Conservation (phyloP, 1,284 basidiomycete genomes). For the Papiliotrema fonsecae region DNA sequence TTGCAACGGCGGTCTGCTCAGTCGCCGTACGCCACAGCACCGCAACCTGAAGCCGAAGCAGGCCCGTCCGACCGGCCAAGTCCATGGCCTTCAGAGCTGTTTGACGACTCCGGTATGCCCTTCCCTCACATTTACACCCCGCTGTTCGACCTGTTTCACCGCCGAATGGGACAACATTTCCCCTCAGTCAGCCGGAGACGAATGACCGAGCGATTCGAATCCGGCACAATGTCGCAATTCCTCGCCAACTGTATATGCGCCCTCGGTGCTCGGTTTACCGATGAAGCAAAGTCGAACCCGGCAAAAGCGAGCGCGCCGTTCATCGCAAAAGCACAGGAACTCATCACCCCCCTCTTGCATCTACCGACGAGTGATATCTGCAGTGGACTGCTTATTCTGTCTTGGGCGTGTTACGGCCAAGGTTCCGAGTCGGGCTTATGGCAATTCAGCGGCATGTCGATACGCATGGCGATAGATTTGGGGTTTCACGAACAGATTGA, state of each 20-base stretch:
- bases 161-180: slow-evolving; percentile 46
- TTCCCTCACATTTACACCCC: slow-evolving; percentile 42
- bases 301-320: slow-evolving; percentile 45
- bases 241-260: slow-evolving; percentile 45
- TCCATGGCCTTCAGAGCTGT: slow-evolving; percentile 30
- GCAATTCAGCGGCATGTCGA: slow-evolving; percentile 47
- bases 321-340: slow-evolving; percentile 50
- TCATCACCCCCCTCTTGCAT: slow-evolving; percentile 48
- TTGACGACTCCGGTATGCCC: slow-evolving; percentile 45
- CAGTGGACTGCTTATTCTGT: slow-evolving; percentile 46
- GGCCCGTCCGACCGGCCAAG: slow-evolving; percentile 9
- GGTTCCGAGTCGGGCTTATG: slow-evolving; percentile 49
- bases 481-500: slow-evolving; percentile 49
- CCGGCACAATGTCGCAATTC: slow-evolving; percentile 50
- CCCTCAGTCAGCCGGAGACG: slow-evolving; percentile 43
- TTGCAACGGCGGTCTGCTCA: slow-evolving; percentile 35
- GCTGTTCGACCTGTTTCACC: slow-evolving; percentile 46
- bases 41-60: slow-evolving; percentile 19
- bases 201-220: slow-evolving; percentile 46
- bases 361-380: slow-evolving; percentile 48
- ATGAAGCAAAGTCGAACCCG: slow-evolving; percentile 13
- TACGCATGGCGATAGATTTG: slow-evolving; percentile 50
- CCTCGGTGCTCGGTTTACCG: slow-evolving; percentile 38
- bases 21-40: slow-evolving; percentile 26
- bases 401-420: slow-evolving; percentile 50